phyloP scores from a whole-genome alignment of 345 rosid species.

The Acer saccharum region DNA sequence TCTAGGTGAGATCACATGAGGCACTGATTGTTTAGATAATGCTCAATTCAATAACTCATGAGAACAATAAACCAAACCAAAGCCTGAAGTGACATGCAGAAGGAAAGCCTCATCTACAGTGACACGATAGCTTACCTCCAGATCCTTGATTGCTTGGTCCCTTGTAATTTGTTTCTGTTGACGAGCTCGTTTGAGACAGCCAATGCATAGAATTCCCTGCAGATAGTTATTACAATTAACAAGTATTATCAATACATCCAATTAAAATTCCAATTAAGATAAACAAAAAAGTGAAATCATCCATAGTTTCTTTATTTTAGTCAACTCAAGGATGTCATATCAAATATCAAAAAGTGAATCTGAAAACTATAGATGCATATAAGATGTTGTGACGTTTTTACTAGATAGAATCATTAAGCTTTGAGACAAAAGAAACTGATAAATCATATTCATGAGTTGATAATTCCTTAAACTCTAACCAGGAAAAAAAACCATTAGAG shows the following conservation, averaged over 20 bases:
- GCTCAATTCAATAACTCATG: background rate
- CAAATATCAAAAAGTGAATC: background rate
- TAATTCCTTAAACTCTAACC: background rate
- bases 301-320: background rate
- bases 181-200: constrained; percentile 77
- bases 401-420: background rate
- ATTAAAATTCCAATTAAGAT: background rate
- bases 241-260: background rate
- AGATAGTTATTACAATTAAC: constrained; percentile 3
- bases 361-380: background rate
- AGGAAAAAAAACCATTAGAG: background rate
- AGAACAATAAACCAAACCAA: background rate
- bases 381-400: background rate
- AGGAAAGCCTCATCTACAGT: constrained; percentile 1
- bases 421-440: background rate
- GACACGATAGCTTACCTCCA: constrained; percentile 59
- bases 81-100: background rate
- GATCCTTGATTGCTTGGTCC: constrained; percentile 80
- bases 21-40: background rate
- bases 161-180: constrained; percentile 69
- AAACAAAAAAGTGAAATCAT: background rate
- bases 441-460: background rate
- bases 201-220: constrained; percentile 91
- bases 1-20: background rate
- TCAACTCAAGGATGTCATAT: background rate